Evolutionary conservation across 164 flowering plant genomes (phyloP), one percentile per base, ranked within the genome.

Genomic region (Paratinospora sagittata): DNA sequence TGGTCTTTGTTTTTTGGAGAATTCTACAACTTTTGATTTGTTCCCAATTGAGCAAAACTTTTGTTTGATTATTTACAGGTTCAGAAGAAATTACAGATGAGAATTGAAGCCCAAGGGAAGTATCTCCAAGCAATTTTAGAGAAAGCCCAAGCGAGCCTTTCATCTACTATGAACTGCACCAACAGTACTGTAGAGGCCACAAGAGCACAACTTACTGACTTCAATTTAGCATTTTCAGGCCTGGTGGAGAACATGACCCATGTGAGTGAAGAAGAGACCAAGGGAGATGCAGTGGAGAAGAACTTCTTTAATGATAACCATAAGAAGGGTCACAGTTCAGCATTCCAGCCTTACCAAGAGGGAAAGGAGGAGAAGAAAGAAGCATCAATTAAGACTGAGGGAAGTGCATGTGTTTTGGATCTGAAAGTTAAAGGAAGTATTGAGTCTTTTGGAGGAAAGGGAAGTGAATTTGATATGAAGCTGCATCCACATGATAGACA

Each of bases 61-160:
- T 52, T 68, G 2, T 21, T 23, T 39, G 11, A 55, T 39, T n/a
- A n/a, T n/a, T n/a, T n/a, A 10, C 66, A 91, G 97, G 97, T 93
- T 36, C 95, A 93, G 65, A 83, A 79, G 74, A 89, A 81, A 73
- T 49, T 93, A 70, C 93, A 93, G 63, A 89, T 88, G 93, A 88
- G 98, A 82, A 93, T 89, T 55, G 98, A 90, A 66, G 88, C 92
- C 0, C 98, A 93, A 79, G 98, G 97, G 70, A 93, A 90, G 82
- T 93, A 89, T 78, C 80, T 93, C 79, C 90, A 89, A 63, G 77
- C 90, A 1, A 85, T 93, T 72, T 49, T 93, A 65, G 92, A 89
- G 73, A 93, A 87, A 79, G 96, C 98, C 34, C 89, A 85, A 65
- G 81, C 74, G 69, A 89, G 83, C 73, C 82, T 87, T 37, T 76